These are phyloP conservation scores for Atkinsonella texensis DNA, from an alignment of 2,329 filamentous ascomycete genomes.

Conservation along the genomic window DNA sequence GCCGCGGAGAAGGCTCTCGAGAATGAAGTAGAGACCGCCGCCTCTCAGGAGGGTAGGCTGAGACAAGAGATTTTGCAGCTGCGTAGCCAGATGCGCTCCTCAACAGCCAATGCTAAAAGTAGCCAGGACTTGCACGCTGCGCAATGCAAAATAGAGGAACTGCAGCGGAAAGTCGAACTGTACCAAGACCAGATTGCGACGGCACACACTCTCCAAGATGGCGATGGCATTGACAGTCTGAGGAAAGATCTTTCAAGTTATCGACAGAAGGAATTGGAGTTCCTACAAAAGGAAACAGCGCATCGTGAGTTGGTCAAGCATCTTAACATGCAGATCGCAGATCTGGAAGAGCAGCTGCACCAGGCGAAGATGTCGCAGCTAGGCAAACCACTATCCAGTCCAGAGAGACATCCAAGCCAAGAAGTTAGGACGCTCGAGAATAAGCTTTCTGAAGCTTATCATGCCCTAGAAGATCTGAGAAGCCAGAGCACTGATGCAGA, in stretches of 20 bases:
- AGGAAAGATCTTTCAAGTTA: slow-evolving; percentile 51
- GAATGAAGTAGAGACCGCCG: slow-evolving; percentile 53
- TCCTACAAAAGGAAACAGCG: slow-evolving; percentile 51
- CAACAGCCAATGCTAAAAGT: slow-evolving; percentile 32
- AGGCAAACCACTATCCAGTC: slow-evolving; percentile 31
- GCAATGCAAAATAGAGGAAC: slow-evolving; percentile 50
- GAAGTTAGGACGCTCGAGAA: slow-evolving; percentile 48
- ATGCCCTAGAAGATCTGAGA: slow-evolving; percentile 43
- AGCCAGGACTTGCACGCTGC: slow-evolving; percentile 44
- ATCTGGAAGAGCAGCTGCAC: slow-evolving; percentile 56
- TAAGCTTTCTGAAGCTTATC: slow-evolving; percentile 48
- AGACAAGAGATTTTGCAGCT: slow-evolving; percentile 41
- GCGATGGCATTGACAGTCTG: slow-evolving; percentile 39
- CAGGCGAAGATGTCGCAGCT: slow-evolving; percentile 47
- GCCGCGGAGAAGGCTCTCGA: slow-evolving; percentile 52
- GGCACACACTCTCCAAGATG: slow-evolving; percentile 19
- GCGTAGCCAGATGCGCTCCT: slow-evolving; percentile 32
- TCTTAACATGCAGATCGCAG: slow-evolving; percentile 52
- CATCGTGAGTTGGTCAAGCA: slow-evolving; percentile 51
- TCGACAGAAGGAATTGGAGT: slow-evolving; percentile 53
- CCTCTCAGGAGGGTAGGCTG: slow-evolving; percentile 52
- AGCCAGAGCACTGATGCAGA: slow-evolving; percentile 39
- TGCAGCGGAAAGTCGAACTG: slow-evolving; percentile 50
- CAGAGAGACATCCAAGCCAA: slow-evolving; percentile 39
- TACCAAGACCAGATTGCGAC: slow-evolving; percentile 34